Percentiles rank a stretch among this genome's conserved stretches.
phyloP scores from a whole-genome alignment of 257 asterid genomes.

The Petrea volubilis region DNA sequence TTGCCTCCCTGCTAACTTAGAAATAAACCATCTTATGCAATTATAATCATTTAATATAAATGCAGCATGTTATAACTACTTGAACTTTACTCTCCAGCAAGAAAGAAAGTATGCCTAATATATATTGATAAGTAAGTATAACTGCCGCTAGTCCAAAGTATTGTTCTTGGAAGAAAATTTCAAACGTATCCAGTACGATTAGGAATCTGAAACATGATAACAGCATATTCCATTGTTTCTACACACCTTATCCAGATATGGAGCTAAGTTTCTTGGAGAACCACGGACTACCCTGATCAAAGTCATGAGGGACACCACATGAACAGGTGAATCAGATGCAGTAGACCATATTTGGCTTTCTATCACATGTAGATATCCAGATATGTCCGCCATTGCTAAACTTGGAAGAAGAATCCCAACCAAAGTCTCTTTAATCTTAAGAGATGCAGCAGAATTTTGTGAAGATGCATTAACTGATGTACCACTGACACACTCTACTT shows the following conservation, averaged over 20 bases:
- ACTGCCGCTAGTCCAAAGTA: conserved; percentile 1
- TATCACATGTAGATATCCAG: conserved; percentile 81
- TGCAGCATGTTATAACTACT: conserved; percentile 1
- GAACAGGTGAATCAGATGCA: conserved; percentile 99
- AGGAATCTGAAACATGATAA: background rate
- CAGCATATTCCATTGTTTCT: conserved; percentile 24
- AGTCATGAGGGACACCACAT: conserved; percentile 82
- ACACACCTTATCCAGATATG: conserved; percentile 92
- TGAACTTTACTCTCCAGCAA: conserved; percentile 10
- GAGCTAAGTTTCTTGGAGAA: conserved; percentile 84
- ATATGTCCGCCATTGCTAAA: conserved; percentile 90
- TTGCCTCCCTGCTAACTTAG: conserved; percentile 1
- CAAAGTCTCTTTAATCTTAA: conserved; percentile 64
- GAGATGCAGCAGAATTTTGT: conserved; percentile 47
- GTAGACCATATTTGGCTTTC: conserved; percentile 97
- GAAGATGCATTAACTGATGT: conserved; percentile 46
- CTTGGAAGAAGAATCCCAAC: conserved; percentile 89
- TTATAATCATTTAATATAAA: background rate
- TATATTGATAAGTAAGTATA: background rate
- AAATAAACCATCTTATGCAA: conserved; percentile 4
- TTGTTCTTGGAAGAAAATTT: conserved; percentile 7
- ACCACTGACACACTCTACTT: conserved; percentile 91
- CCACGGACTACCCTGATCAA: conserved; percentile 83
- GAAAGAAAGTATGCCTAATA: background rate
- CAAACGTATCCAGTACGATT: background rate